Evolutionary conservation across 768 basidiomycete species (phyloP).

Genomic region (Kondoa malvinella): DNA sequence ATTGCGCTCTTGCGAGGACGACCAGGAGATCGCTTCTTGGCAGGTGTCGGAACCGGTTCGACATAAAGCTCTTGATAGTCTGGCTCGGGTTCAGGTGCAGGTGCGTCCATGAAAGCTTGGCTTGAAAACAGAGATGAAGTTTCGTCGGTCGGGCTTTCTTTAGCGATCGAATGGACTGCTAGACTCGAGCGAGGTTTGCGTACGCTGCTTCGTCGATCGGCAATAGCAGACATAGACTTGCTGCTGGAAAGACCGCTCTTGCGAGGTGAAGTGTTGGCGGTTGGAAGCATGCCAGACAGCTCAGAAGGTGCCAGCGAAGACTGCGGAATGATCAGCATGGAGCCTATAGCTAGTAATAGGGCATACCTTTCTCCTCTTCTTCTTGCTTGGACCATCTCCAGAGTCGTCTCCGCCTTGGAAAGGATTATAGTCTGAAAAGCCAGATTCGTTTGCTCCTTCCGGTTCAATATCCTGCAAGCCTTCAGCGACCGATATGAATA

Average conservation of each 20-base stretch:
- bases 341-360: neutral
- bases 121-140: neutral
- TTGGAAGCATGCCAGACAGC: neutral
- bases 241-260: too few relatives aligned
- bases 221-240: neutral
- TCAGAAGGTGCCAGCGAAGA: neutral
- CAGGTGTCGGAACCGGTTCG: neutral
- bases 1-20: neutral
- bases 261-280: neutral
- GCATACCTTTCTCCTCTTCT: neutral
- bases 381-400: neutral
- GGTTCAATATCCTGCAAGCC: neutral
- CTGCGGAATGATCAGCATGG: neutral
- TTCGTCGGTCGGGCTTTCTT: too few relatives aligned
- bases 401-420: neutral
- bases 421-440: constrained; percentile 8
- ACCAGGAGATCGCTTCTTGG: neutral
- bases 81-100: neutral
- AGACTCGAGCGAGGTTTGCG: neutral
- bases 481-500: neutral
- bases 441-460: neutral
- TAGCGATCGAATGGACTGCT: neutral
- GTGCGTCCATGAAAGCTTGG: neutral
- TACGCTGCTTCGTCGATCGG: neutral
- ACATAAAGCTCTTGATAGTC: neutral